phyloP scores from a whole-genome alignment of 108 stramenopile species.

The Cyclotella baltica region DNA sequence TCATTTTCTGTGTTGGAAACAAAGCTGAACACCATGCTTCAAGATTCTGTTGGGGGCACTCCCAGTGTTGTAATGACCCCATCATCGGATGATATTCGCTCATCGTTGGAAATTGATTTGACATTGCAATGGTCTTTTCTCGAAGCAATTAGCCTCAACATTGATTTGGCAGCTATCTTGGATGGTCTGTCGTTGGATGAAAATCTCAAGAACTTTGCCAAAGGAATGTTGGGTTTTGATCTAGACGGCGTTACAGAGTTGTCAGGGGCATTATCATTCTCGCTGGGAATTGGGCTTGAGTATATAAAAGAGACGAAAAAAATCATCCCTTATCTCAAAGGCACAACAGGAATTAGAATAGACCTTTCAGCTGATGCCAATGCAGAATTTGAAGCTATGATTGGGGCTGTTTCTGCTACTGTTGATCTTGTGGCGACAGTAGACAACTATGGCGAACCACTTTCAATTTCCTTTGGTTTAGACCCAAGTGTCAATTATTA shows the following conservation, averaged over 20 bases:
- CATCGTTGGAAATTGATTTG: constrained; percentile 18
- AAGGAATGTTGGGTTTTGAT: background rate
- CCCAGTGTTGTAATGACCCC: constrained; percentile 20
- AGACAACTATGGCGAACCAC: constrained; percentile 23
- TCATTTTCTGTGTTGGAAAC: constrained; percentile 30
- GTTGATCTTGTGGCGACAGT: constrained; percentile 14
- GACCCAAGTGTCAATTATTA: constrained; percentile 44
- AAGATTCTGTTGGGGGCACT: constrained; percentile 45
- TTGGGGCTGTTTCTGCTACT: constrained; percentile 32
- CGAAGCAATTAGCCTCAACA: constrained; percentile 14
- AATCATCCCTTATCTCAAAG: constrained; percentile 42
- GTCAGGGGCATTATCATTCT: constrained; percentile 6
- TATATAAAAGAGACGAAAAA: constrained; percentile 7
- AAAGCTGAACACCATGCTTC: constrained; percentile 27
- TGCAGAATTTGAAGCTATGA: constrained; percentile 24
- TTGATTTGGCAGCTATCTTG: constrained; percentile 36
- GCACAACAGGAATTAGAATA: constrained; percentile 32
- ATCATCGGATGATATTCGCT: background rate
- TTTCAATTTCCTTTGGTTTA: constrained; percentile 33
- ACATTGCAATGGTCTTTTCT: constrained; percentile 23
- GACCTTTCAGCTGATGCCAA: constrained; percentile 15
- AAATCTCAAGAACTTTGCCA: constrained; percentile 13
- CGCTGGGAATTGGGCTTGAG: constrained; percentile 38
- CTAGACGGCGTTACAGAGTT: background rate
- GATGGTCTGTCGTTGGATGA: constrained; percentile 23